Evolutionary conservation across 306 rosid species (phyloP), one percentile per base, ranked within the genome.

Genomic region (Ormosia semicastrata): DNA sequence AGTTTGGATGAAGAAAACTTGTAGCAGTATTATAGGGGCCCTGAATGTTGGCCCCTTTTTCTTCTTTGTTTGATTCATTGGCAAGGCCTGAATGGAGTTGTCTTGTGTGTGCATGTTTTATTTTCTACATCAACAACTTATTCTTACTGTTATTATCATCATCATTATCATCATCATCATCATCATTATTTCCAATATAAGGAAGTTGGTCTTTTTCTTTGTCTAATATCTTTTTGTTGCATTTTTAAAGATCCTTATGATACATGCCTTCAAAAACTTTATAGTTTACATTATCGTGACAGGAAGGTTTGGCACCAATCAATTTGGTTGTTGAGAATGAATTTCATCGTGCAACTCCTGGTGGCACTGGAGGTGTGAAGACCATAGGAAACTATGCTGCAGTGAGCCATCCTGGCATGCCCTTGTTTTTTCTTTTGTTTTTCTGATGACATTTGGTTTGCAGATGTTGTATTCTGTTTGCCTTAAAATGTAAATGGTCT

Each of bases 311-410:
- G 82, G 97, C 98, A 71, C 98, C 99, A 13, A 95, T 95, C 79
- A 85, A 95, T 88, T 86, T 95, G 89, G 59, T 95, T 75, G 80
- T 95, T 56, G 99, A 95, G 90, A 86, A 74, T 71, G 98, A 95
- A 53, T 84, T 93, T 67, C 99, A 95, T 83, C 99, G 99, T 75
- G 99, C 99, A 79, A 89, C 96, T 86, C 98, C 98, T 44, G 98
- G 99, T 79, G 99, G 99, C 54, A 95, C 99, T 60, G 99, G 99
- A 85, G 94, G 98, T 63, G 99, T 95, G 79, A 95, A 95, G 89
- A 95, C 99, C 68, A 95, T 95, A 7, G 99, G 99, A 47, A 95
- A 95, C 87, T 95, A 95, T 88, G 99, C 99, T 9, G 98, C 97
- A 1, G 99, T 95, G 89, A 92, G 98, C 60, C 60, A 39, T 40